Evolutionary conservation across 2,329 filamentous ascomycete species (phyloP).

Genomic region (Hymenoscyphus infarciens): DNA sequence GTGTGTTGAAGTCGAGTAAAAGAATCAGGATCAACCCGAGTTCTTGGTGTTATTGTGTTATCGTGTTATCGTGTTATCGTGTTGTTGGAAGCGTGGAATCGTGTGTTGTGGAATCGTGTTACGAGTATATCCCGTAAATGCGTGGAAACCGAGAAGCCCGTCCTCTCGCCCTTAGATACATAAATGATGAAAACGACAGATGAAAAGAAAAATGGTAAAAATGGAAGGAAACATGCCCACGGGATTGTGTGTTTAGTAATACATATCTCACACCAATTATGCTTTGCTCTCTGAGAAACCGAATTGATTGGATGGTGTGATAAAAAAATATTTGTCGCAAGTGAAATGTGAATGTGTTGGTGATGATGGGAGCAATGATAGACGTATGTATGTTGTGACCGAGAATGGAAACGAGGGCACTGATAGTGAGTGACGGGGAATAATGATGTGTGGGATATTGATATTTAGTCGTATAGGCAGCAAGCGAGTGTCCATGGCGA

Average conservation of each 20-base stretch:
- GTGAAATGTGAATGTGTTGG: not conserved
- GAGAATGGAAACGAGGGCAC: not conserved
- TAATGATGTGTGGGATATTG: not conserved
- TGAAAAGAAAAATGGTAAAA: not conserved
- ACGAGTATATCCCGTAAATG: too few species aligned
- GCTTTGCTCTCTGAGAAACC: not conserved
- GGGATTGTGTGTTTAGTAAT: not conserved
- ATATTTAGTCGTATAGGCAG: constrained; percentile 3
- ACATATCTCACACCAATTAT: constrained; percentile 3
- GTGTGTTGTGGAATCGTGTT: too few species aligned
- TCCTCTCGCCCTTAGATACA: not conserved
- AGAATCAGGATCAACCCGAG: not conserved
- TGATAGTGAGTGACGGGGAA: not conserved
- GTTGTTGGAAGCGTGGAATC: too few species aligned
- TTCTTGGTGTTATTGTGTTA: not conserved
- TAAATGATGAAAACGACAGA: not conserved
- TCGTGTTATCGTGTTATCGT: not conserved
- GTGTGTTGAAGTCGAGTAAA: too few species aligned
- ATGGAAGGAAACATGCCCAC: not conserved
- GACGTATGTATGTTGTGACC: not conserved
- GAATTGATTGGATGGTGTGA: constrained; percentile 1
- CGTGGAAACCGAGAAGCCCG: not conserved
- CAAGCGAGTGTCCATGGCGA: not conserved
- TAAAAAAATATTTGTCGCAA: not conserved
- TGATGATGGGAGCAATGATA: not conserved